Evolutionary conservation across 2,329 filamentous ascomycete species (phyloP).

Genomic region (Xylariales sp.): DNA sequence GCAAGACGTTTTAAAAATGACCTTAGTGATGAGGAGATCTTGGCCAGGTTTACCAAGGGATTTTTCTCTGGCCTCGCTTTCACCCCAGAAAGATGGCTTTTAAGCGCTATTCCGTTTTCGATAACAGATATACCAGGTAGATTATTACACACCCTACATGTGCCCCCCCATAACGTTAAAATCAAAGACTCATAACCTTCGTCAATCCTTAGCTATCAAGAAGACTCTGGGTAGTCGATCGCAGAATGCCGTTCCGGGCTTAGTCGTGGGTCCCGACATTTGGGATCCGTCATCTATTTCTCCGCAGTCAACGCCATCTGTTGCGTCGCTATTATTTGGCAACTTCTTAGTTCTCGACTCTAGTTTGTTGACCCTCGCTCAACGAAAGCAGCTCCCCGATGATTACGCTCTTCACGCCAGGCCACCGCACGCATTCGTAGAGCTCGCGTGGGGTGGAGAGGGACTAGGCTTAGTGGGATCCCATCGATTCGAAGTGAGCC

Average conservation of each 20-base stretch:
- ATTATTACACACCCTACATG: neutral
- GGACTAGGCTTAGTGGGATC: conserved; percentile 19
- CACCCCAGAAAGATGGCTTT: conserved; percentile 16
- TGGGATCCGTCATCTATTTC: conserved; percentile 20
- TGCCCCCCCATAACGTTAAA: neutral
- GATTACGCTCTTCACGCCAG: conserved; percentile 18
- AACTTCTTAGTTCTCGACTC: conserved; percentile 23
- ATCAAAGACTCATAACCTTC: conserved; percentile 1
- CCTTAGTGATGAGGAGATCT: conserved; percentile 25
- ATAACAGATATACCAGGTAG: conserved; percentile 24
- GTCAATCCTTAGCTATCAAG: conserved; percentile 8
- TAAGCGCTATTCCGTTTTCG: neutral
- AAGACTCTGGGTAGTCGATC: conserved; percentile 11
- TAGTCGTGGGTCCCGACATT: conserved; percentile 10
- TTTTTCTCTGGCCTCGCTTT: conserved; percentile 19
- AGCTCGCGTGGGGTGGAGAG: conserved; percentile 20
- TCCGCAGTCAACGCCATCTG: conserved; percentile 19
- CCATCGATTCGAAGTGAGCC: conserved; percentile 28
- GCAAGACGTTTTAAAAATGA: neutral
- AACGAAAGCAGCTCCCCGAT: conserved; percentile 19
- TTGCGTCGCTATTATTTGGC: conserved; percentile 21
- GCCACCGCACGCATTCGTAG: conserved; percentile 22
- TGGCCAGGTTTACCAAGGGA: conserved; percentile 22
- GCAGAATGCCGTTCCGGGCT: neutral
- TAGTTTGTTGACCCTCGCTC: conserved; percentile 2